Conservation (phyloP, 371 early-diverging fungal genomes). For the Umbelopsis sp. region DNA sequence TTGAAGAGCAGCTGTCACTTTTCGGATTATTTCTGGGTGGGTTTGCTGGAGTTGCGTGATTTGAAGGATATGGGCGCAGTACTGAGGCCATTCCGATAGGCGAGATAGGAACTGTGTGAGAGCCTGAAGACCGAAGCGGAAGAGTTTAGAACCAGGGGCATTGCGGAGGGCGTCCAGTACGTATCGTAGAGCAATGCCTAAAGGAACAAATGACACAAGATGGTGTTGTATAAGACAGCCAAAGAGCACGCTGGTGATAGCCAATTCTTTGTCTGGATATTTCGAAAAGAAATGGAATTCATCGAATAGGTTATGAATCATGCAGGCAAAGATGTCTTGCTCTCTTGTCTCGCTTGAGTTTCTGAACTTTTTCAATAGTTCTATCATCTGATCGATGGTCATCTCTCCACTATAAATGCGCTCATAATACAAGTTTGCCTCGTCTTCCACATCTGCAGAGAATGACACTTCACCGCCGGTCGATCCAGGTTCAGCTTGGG, state of each 20-base stretch:
- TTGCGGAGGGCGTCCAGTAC: constrained; percentile 86
- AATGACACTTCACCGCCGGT: constrained; percentile 43
- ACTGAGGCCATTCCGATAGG: constrained; percentile 90
- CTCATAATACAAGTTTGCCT: constrained; percentile 79
- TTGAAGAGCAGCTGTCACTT: constrained; percentile 50
- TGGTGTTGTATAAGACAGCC: constrained; percentile 88
- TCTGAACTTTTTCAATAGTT: constrained; percentile 70
- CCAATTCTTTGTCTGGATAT: constrained; percentile 93
- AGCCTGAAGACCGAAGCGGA: constrained; percentile 89
- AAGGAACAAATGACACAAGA: constrained; percentile 71
- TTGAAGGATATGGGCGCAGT: constrained; percentile 79
- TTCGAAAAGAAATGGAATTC: constrained; percentile 93
- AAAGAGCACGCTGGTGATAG: constrained; percentile 86
- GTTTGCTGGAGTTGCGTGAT: constrained; percentile 78
- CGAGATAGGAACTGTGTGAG: constrained; percentile 81
- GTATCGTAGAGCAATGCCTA: constrained; percentile 82
- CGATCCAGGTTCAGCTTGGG: constrained; percentile 37
- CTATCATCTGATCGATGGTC: constrained; percentile 75
- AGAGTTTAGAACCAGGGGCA: constrained; percentile 81
- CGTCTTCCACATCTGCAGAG: constrained; percentile 72
- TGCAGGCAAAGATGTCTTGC: constrained; percentile 78
- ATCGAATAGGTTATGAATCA: constrained; percentile 89
- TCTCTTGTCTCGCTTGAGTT: constrained; percentile 71
- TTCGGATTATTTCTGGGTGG: constrained; percentile 75
- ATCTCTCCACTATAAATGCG: constrained; percentile 79